phyloP scores from a whole-genome alignment of 1,284 basidiomycete species.

The Cryptococcus sp. region DNA sequence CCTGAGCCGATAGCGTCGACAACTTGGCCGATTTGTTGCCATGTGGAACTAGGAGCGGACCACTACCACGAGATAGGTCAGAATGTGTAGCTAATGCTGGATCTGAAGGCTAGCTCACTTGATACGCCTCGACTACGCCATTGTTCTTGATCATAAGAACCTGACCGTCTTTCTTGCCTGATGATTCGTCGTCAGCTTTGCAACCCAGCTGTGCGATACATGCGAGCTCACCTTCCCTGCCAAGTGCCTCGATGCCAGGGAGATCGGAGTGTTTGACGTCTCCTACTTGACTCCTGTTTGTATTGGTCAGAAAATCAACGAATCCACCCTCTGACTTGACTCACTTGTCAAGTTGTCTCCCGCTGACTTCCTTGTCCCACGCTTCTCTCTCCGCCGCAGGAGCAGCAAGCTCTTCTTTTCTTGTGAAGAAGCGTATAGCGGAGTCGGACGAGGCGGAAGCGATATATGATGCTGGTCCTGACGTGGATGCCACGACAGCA shows the following conservation, averaged over 20 bases:
- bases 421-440: constrained; percentile 82
- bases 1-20: constrained; percentile 88
- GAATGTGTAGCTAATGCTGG: not conserved
- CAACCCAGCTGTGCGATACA: not conserved
- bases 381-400: constrained; percentile 65
- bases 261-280: constrained; percentile 88
- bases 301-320: too few relatives aligned
- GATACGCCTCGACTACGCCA: constrained; percentile 79
- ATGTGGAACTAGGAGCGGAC: constrained; percentile 67
- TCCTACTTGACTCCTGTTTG: constrained; percentile 71
- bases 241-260: constrained; percentile 78
- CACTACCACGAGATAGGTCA: constrained; percentile 59
- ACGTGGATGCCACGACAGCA: constrained; percentile 63
- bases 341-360: constrained; percentile 50
- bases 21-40: constrained; percentile 95
- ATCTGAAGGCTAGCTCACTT: constrained; percentile 57
- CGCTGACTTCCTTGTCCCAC: constrained; percentile 72
- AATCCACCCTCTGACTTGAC: not conserved
- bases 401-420: constrained; percentile 71
- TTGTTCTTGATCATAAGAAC: constrained; percentile 84
- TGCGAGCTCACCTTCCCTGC: constrained; percentile 62
- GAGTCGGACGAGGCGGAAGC: constrained; percentile 88
- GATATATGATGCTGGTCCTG: constrained; percentile 62
- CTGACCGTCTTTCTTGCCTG: constrained; percentile 87
- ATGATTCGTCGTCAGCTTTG: constrained; percentile 7